Percentiles rank a stretch among this genome's conserved stretches.
These are phyloP conservation scores for Neoboletus brunneissimus DNA, from an alignment of 768 basidiomycete species.

Conservation along the genomic window DNA sequence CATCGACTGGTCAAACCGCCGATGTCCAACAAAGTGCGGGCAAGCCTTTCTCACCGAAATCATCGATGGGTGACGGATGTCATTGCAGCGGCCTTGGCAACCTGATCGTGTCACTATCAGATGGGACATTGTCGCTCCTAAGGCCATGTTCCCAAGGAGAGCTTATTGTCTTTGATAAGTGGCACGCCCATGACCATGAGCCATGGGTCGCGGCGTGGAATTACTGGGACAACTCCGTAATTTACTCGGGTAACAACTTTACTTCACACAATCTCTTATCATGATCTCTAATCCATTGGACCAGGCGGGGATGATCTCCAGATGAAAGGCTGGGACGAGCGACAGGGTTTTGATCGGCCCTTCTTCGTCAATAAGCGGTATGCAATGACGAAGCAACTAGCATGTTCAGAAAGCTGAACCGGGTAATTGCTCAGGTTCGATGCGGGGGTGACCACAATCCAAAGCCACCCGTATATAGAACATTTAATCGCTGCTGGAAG, in stretches of 20 bases:
- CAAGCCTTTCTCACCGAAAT: slow-evolving; percentile 1
- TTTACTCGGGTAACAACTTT: slow-evolving; percentile 74
- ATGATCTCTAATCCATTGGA: not conserved
- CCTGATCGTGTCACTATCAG: slow-evolving; percentile 79
- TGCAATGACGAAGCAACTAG: not conserved
- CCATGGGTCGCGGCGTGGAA: slow-evolving; percentile 95
- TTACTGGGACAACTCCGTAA: slow-evolving; percentile 72
- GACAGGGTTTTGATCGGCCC: slow-evolving; percentile 58
- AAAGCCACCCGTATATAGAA: slow-evolving; percentile 76
- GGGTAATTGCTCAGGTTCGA: slow-evolving; percentile 61
- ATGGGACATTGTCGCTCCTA: slow-evolving; percentile 68
- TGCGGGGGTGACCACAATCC: slow-evolving; percentile 89
- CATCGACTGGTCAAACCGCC: slow-evolving; percentile 87
- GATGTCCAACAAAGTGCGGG: slow-evolving; percentile 45
- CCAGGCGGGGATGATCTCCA: slow-evolving; percentile 90
- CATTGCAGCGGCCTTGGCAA: slow-evolving; percentile 46
- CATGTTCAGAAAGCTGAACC: not conserved
- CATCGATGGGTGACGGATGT: not conserved
- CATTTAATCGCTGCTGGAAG: slow-evolving; percentile 89
- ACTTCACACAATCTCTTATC: not conserved
- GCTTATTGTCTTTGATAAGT: slow-evolving; percentile 50
- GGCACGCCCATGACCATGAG: slow-evolving; percentile 91
- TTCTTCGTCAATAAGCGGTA: slow-evolving; percentile 73
- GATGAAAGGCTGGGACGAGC: slow-evolving; percentile 88
- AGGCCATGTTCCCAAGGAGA: slow-evolving; percentile 43